Evolutionary conservation across 345 rosid species (phyloP), one percentile per base, ranked within the genome.

Genomic region (Atalantia buxifolia): DNA sequence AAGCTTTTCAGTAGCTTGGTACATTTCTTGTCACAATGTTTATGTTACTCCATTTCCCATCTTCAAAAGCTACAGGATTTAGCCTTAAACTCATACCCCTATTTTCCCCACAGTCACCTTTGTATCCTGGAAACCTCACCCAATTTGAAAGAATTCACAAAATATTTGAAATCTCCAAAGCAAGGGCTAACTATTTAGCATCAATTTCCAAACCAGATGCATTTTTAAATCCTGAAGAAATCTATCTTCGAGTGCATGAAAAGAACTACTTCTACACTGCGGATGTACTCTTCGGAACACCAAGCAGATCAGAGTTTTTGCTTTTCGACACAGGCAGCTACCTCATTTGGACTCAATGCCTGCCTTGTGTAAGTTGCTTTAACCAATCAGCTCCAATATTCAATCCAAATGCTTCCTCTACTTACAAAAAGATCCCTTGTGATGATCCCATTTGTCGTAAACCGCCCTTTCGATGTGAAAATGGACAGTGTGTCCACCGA

Each of bases 331-430:
- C 75, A 1, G 62, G 62, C 5, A 27, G 38, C 31, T 27, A 14
- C 35, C 62, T 71, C 7, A 27, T 36, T 31, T 71, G 75, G 75
- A 71, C 63, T 8, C 62, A 71, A 33, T 71, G 75, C 36, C 40
- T 13, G 19, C 75, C 75, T 14, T 71, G 42, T 55, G 33, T 30
- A 50, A 19, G 31, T 48, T 71, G 62, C 25, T 71, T 50, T 30
- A 45, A 19, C 7, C 61, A 70, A 30, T 45, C 21, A 25, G 18
- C 31, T 25, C 60, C 60, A 7, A 35, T 67, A 16, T 67, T 35
- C 27, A 38, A 67, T 38, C 50, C 53, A 12, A 67, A 67, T 21
- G 6, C 53, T n/a, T 67, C 71, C 71, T 18, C 71, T 3, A 33
- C 71, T 9, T 67, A 36, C 24, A 40, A 36, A 19, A 67, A 13